These are phyloP conservation scores for Cutaneotrichosporon sp. DNA, from an alignment of 1,284 basidiomycete species.

Conservation along the genomic window DNA sequence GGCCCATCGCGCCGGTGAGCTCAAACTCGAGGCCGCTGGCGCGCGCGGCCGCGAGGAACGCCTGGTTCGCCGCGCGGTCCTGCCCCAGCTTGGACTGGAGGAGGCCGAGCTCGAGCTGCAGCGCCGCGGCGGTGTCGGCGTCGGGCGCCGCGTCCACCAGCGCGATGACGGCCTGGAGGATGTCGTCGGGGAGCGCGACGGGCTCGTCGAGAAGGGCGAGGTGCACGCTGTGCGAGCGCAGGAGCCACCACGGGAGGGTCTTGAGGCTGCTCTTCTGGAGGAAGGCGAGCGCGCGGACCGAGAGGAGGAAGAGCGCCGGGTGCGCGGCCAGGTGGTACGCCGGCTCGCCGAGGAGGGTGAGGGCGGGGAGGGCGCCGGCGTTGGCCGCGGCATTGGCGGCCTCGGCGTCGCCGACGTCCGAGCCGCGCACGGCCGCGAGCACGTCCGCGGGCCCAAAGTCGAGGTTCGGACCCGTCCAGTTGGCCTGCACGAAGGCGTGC, in stretches of 20 bases:
- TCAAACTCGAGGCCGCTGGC: constrained; percentile 82
- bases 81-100: constrained; percentile 69
- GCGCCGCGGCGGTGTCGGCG: constrained; percentile 65
- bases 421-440: constrained; percentile 57
- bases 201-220: constrained; percentile 85
- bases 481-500: constrained; percentile 87
- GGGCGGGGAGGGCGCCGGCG: constrained; percentile 65
- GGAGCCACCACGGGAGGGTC: constrained; percentile 72
- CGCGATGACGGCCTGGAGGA: constrained; percentile 59
- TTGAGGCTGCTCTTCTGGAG: constrained; percentile 56
- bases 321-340: constrained; percentile 84
- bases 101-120: constrained; percentile 79
- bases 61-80: constrained; percentile 75
- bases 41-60: constrained; percentile 76
- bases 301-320: constrained; percentile 73
- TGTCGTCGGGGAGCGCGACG: constrained; percentile 61
- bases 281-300: constrained; percentile 68
- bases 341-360: constrained; percentile 88
- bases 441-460: constrained; percentile 57
- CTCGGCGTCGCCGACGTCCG: constrained; percentile 44
- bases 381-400: constrained; percentile 59
- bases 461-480: constrained; percentile 95
- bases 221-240: constrained; percentile 74
- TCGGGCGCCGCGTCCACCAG: constrained; percentile 53
- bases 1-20: constrained; percentile 89